Conservation (phyloP, 108 stramenopile genomes). For the Skeletonema costatum region DNA sequence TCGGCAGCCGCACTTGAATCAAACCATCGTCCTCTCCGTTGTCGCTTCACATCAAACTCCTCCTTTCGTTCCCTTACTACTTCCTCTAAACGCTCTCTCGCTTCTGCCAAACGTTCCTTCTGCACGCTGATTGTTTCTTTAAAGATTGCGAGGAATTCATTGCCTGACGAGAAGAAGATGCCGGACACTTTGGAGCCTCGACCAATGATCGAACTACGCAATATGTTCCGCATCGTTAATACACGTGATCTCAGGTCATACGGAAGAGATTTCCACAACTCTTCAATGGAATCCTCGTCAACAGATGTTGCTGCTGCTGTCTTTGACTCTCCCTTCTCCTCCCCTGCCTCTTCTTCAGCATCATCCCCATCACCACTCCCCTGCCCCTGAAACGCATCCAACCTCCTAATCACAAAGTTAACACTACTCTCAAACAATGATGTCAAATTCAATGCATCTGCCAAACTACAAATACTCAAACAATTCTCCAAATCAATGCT, state of each 20-base stretch:
- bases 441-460: constrained; percentile 66
- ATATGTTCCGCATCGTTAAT: constrained; percentile 48
- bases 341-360: background rate
- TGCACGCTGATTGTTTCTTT: constrained; percentile 38
- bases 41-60: constrained; percentile 33
- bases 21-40: constrained; percentile 42
- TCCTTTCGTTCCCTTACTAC: constrained; percentile 43
- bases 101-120: constrained; percentile 42
- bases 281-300: constrained; percentile 8
- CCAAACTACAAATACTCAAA: constrained; percentile 66
- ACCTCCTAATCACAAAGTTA: constrained; percentile 38
- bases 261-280: constrained; percentile 44
- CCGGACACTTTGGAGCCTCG: constrained; percentile 49
- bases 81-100: constrained; percentile 32
- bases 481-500: constrained; percentile 75
- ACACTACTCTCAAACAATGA: constrained; percentile 61
- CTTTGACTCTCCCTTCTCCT: background rate
- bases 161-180: constrained; percentile 39
- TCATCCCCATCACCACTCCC: background rate
- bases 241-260: constrained; percentile 38
- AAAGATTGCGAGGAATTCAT: constrained; percentile 58
- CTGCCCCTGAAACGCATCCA: constrained; percentile 36
- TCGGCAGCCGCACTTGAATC: constrained; percentile 31
- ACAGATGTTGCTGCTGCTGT: constrained; percentile 5
- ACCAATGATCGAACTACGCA: constrained; percentile 49